Evolutionary conservation across 2,329 filamentous ascomycete genomes (phyloP), one percentile per base, ranked within the genome.

Genomic region (Calcarisporium arbuscula): DNA sequence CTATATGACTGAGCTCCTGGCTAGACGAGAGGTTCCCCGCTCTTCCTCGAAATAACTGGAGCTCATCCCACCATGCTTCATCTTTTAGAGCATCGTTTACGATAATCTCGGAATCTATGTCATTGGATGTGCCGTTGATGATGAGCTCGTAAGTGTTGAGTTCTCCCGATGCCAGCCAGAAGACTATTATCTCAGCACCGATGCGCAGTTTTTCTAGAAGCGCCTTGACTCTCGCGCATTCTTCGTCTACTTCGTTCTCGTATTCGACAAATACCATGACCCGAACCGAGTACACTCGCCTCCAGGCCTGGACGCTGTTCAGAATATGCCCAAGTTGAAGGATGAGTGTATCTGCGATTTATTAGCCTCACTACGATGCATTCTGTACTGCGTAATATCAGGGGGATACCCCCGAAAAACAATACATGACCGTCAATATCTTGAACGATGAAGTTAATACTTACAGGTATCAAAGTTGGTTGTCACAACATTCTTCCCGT

Each of bases 211-310:
- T 94, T 16, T 85, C 82, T 1, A 94, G 67, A 3, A 94, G 65
- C 1, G 81, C 76, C 39, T 76, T 76, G 12, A 94, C 81, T 37
- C 86, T 69, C 2, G 72, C 74, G 22, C 76, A 68, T 56, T 94
- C 87, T 56, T 94, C 84, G 25, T 82, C 76, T 1, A 94, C 80
- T 46, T 94, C 87, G 18, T 70, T 77, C 53, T 92, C 85, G 46
- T 94, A 94, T 51, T 94, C 87, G 15, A 94, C 87, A 54, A 94
- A 94, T 0, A 94, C 86, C 35, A 83, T 76, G 5, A 94, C 83
- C 25, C 87, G 79, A 7, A 94, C 60, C 26, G 67, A 71, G 54
- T 85, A 92, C 1, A 70, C 72, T 34, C 74, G 77, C 48, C 82
- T 85, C 85, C 86, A 94, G 1, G 81, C 77, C 4, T 82, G 81